Base-by-base conservation (phyloP, 2,329 filamentous ascomycete species). In the Metarhizium robertsii region DNA sequence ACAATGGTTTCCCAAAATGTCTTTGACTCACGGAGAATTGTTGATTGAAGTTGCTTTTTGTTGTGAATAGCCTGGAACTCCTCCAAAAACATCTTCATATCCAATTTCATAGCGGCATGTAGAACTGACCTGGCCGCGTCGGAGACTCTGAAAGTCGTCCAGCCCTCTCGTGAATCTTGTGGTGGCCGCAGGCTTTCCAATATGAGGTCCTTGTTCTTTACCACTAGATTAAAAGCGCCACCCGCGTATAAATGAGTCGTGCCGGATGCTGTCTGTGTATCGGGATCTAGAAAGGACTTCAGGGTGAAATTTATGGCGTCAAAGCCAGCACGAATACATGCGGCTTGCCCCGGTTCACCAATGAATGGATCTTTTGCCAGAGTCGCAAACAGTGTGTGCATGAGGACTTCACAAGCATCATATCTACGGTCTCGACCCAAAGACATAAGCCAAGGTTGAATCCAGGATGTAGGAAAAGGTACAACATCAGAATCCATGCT, bases 381-480 rank as follows among this genome's bases (percentile, higher is more conserved):
- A 6, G 79, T 80, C 55, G 83, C 79, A 46, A 96, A 81, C 10
- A 96, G 79, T 54, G 90, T 85, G 59, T 87, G 80, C 43, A 90
- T 79, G 46, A 96, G 75, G n/a, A 87, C 83, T 58, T 90, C 84
- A 67, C 90, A 92, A 7, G 89, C 87, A 61, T 92, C 87, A 18
- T 87, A 85, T 57, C 90, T 83, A 64, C 90, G 89, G 55, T 85
- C 82, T 5, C 85, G 79, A 57, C 86, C 84, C 57, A 96, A 79
- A 1, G 91, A 96, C 34, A 80, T 77, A 59, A 96, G 80, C 66
- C 95, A 90, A 0, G 86, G 83, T 25, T 79, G 77, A 36, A 94
- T 83, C 90, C 92, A 97, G 25, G 82, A 83, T 8, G 91, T 83
- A 55, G 90, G 82, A 50, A 89, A 77, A 2, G 84, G 79, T 0